These are phyloP conservation scores for Metschnikowia reukaufii DNA, from an alignment of 805 yeast genomes.

Conservation along the genomic window DNA sequence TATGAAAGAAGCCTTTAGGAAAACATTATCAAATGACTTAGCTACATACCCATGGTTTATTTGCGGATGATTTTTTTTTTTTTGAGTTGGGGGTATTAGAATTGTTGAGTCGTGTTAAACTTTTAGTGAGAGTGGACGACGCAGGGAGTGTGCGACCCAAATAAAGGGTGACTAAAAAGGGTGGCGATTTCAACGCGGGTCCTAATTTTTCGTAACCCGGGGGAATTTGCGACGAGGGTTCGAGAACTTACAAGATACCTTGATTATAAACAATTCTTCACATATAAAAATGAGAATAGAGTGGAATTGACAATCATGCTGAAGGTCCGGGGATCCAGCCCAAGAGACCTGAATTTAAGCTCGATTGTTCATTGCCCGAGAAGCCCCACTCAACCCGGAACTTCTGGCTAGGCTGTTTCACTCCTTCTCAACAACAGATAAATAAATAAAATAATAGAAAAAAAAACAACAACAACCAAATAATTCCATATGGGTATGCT, in stretches of 20 bases:
- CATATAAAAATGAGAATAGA: not conserved
- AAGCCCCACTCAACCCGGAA: too few species aligned
- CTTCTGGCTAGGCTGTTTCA: not conserved
- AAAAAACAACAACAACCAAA: too few species aligned
- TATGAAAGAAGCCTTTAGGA: not conserved
- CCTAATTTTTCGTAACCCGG: too few species aligned
- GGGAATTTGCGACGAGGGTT: too few species aligned
- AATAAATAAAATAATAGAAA: not conserved
- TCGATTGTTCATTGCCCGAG: too few species aligned
- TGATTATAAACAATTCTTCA: too few species aligned
- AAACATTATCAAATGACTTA: too few species aligned
- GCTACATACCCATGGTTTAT: constrained; percentile 8
- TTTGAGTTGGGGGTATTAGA: not conserved
- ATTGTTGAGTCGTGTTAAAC: not conserved
- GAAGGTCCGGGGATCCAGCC: constrained; percentile 1
- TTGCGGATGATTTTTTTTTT: not conserved
- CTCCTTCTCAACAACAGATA: not conserved
- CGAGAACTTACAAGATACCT: too few species aligned
- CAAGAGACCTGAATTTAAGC: not conserved
- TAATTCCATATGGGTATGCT: too few species aligned
- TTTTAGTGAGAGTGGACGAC: constrained; percentile 12
- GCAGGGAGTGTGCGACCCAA: constrained; percentile 15
- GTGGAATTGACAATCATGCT: not conserved
- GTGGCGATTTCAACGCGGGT: not conserved
- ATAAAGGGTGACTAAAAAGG: not conserved